These are phyloP conservation scores for Dimargaris cristalligena DNA, from an alignment of 192 early-diverging fungal species.

Conservation along the genomic window DNA sequence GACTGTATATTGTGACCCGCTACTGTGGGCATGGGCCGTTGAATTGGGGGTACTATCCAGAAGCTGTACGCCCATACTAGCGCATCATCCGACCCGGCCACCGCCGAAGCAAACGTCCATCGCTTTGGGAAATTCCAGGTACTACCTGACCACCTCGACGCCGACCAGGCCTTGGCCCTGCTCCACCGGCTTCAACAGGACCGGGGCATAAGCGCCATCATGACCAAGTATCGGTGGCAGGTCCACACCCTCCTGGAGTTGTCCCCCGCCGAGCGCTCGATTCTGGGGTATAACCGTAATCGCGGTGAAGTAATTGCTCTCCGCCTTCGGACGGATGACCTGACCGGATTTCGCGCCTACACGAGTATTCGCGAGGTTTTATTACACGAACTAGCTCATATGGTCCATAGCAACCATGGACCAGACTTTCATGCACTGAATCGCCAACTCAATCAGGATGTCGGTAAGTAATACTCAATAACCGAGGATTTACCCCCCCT, in stretches of 20 bases:
- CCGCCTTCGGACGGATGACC: slow-evolving; percentile 55
- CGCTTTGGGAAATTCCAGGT: no score
- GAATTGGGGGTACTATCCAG: no score
- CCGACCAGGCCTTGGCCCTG: slow-evolving; percentile 33
- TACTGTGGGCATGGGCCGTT: no score
- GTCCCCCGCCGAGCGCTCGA: slow-evolving; percentile 41
- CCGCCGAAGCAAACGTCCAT: no score
- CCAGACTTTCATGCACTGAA: slow-evolving; percentile 55
- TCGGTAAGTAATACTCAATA: no score
- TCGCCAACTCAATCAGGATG: slow-evolving; percentile 52
- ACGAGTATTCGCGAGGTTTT: slow-evolving; percentile 44
- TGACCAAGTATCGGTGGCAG: slow-evolving; percentile 42
- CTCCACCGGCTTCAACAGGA: slow-evolving; percentile 53
- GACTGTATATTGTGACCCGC: no score
- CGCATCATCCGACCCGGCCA: no score
- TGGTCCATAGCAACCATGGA: slow-evolving; percentile 42
- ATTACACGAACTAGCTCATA: slow-evolving; percentile 65
- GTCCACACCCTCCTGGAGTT: slow-evolving; percentile 51
- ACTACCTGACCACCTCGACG: no score
- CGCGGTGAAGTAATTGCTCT: slow-evolving; percentile 52
- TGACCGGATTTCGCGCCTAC: slow-evolving; percentile 62
- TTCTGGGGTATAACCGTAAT: slow-evolving; percentile 58
- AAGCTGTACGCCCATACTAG: no score
- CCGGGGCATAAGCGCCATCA: slow-evolving; percentile 34
- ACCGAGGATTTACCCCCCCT: no score